A percentile compares a stretch with the other conserved stretches of the same genome.
Evolutionary conservation across 2,329 filamentous ascomycete species (phyloP).

Genomic region (Claviceps digitariae): DNA sequence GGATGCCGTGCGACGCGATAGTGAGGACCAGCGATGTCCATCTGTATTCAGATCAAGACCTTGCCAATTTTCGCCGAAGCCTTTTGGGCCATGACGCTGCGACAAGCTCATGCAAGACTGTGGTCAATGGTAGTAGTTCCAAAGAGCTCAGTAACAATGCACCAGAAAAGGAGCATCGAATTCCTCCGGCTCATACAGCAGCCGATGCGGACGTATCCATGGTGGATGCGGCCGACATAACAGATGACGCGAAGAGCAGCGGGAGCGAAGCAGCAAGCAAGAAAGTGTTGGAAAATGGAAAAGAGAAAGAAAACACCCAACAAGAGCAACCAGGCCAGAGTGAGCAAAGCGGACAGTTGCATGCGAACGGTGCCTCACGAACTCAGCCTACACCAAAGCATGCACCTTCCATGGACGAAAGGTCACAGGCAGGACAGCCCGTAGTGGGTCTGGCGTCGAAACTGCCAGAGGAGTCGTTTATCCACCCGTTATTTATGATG

Average conservation of each 20-base stretch:
- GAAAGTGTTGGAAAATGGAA: not conserved
- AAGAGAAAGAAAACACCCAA: not conserved
- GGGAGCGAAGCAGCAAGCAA: not conserved
- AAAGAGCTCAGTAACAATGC: not conserved
- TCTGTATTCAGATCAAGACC: slow-evolving; percentile 36
- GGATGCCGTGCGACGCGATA: slow-evolving; percentile 48
- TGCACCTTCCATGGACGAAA: slow-evolving; percentile 17
- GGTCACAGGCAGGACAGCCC: not conserved
- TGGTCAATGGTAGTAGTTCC: slow-evolving; percentile 13
- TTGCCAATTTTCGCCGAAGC: slow-evolving; percentile 23
- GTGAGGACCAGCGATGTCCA: slow-evolving; percentile 41
- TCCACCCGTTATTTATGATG: slow-evolving; percentile 63
- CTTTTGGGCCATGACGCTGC: slow-evolving; percentile 12
- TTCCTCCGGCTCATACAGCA: not conserved
- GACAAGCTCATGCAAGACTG: slow-evolving; percentile 3
- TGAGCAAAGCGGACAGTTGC: not conserved
- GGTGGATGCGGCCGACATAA: slow-evolving; percentile 5
- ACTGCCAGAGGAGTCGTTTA: slow-evolving; percentile 31
- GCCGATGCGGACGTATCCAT: slow-evolving; percentile 12
- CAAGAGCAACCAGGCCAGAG: not conserved
- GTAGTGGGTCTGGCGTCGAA: slow-evolving; percentile 7
- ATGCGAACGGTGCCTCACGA: slow-evolving; percentile 3
- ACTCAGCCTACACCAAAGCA: slow-evolving; percentile 7
- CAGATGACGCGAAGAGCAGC: slow-evolving; percentile 2
- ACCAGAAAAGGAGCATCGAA: not conserved